Percentiles rank a stretch among this genome's conserved stretches.
Conservation (phyloP, 805 yeast species). For the Metschnikowia kunwiensis region DNA sequence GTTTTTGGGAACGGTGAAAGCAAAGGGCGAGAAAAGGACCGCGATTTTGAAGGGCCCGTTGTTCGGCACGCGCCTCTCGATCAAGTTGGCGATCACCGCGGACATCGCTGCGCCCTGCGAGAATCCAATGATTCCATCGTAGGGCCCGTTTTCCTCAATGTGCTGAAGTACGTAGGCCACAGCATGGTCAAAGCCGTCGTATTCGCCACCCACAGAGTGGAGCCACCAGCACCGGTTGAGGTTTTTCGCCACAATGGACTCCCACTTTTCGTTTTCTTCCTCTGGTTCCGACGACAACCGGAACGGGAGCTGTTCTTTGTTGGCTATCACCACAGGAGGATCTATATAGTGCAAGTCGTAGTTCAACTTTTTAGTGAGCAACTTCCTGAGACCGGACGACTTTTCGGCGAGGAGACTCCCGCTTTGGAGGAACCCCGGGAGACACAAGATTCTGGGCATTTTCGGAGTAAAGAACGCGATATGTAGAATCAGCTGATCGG, state of each 20-base stretch:
- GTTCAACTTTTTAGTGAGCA: constrained; percentile 25
- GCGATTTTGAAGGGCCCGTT: constrained; percentile 29
- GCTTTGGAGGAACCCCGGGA: constrained; percentile 41
- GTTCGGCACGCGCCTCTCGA: constrained; percentile 22
- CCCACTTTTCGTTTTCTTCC: constrained; percentile 32
- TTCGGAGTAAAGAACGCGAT: too few species aligned
- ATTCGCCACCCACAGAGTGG: constrained; percentile 16
- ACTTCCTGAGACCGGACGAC: constrained; percentile 30
- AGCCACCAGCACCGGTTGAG: constrained; percentile 40
- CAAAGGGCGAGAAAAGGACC: constrained; percentile 35
- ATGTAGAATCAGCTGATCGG: too few species aligned
- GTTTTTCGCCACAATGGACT: constrained; percentile 24
- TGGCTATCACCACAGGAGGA: constrained; percentile 28
- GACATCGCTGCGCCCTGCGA: constrained; percentile 45
- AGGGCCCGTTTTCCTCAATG: constrained; percentile 38
- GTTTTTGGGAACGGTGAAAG: constrained; percentile 27
- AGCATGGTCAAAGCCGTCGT: constrained; percentile 30
- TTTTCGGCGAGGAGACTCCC: constrained; percentile 33
- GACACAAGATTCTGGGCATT: constrained; percentile 25
- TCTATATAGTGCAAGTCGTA: constrained; percentile 33
- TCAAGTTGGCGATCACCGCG: constrained; percentile 25
- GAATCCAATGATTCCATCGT: constrained; percentile 41
- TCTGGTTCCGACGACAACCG: constrained; percentile 23
- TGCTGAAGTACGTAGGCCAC: constrained; percentile 25
- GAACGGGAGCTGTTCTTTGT: constrained; percentile 30